Evolutionary conservation across 1,139 yeast genomes (phyloP).

Genomic region (Pichia sp.): DNA sequence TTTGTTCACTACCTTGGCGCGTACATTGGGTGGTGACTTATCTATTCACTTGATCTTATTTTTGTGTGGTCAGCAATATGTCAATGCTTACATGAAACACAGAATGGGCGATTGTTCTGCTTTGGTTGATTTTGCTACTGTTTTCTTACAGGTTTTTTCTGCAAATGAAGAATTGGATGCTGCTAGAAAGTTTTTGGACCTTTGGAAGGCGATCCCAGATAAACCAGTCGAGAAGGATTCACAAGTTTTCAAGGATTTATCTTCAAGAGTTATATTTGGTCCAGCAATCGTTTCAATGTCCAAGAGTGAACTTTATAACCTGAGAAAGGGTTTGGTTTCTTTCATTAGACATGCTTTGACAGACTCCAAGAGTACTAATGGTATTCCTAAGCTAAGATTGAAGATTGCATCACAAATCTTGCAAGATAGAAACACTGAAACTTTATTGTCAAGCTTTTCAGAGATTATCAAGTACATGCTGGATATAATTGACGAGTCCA

Average conservation of each 20-base stretch:
- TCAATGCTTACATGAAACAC: slow-evolving; percentile 44
- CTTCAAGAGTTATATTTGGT: slow-evolving; percentile 57
- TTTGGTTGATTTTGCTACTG: slow-evolving; percentile 61
- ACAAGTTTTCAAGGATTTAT: slow-evolving; percentile 30
- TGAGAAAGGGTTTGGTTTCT: slow-evolving; percentile 47
- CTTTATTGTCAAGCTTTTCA: slow-evolving; percentile 39
- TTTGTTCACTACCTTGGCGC: slow-evolving; percentile 69
- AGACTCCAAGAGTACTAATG: slow-evolving; percentile 38
- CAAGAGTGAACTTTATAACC: slow-evolving; percentile 39
- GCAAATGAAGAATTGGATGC: slow-evolving; percentile 66
- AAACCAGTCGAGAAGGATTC: slow-evolving; percentile 31
- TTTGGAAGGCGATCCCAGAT: slow-evolving; percentile 48
- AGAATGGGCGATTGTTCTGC: slow-evolving; percentile 60
- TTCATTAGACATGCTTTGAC: slow-evolving; percentile 44
- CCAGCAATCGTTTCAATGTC: slow-evolving; percentile 48
- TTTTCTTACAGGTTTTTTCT: slow-evolving; percentile 60
- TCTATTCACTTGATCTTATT: slow-evolving; percentile 70
- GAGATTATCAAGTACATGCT: slow-evolving; percentile 33
- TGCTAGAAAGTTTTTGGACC: slow-evolving; percentile 43
- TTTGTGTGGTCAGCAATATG: slow-evolving; percentile 73
- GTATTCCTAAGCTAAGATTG: slow-evolving; percentile 44
- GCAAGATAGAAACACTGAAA: slow-evolving; percentile 35
- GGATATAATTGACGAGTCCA: slow-evolving; percentile 25
- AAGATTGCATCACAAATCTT: slow-evolving; percentile 52
- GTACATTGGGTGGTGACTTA: slow-evolving; percentile 62